Conservation (phyloP, 148 eudicot species). For the Suaeda aralocaspica region DNA sequence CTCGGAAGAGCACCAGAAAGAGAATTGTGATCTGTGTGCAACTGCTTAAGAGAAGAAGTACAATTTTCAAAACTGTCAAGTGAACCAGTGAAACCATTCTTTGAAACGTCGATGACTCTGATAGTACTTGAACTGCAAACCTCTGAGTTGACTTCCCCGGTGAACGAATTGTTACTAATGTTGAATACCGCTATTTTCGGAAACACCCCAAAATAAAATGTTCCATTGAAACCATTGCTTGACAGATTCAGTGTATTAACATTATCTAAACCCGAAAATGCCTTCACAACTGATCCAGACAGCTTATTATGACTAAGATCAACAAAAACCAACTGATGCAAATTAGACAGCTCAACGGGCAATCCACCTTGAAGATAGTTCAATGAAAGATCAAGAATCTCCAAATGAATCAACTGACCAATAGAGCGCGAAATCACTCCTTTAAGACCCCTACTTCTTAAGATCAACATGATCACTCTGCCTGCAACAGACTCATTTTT, state of each 20-base stretch:
- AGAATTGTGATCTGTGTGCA: constrained; percentile 56
- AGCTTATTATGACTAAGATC: constrained; percentile 65
- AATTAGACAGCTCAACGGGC: constrained; percentile 50
- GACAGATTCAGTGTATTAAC: constrained; percentile 54
- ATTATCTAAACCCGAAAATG: constrained; percentile 37
- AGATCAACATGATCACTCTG: constrained; percentile 47
- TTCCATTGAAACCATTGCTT: constrained; percentile 58
- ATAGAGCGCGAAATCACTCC: constrained; percentile 56
- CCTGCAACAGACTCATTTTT: constrained; percentile 31
- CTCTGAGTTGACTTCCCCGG: constrained; percentile 45
- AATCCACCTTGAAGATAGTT: constrained; percentile 58
- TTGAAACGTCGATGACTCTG: constrained; percentile 60
- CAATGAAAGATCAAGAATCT: constrained; percentile 60
- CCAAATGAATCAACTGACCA: constrained; percentile 43
- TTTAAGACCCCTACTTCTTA: constrained; percentile 43
- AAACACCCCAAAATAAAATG: constrained; percentile 47
- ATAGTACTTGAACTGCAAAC: constrained; percentile 51
- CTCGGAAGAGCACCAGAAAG: constrained; percentile 59
- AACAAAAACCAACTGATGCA: constrained; percentile 43
- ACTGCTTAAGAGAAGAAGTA: constrained; percentile 44
- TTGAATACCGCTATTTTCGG: constrained; percentile 56
- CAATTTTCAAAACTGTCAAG: constrained; percentile 56
- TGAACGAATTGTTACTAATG: constrained; percentile 58
- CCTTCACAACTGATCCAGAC: constrained; percentile 34
- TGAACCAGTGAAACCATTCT: constrained; percentile 58